Percentiles rank a stretch among this genome's conserved stretches.
These are phyloP conservation scores for Hapsidospora chrysogenum DNA, from an alignment of 495 filamentous ascomycete genomes.

Conservation along the genomic window DNA sequence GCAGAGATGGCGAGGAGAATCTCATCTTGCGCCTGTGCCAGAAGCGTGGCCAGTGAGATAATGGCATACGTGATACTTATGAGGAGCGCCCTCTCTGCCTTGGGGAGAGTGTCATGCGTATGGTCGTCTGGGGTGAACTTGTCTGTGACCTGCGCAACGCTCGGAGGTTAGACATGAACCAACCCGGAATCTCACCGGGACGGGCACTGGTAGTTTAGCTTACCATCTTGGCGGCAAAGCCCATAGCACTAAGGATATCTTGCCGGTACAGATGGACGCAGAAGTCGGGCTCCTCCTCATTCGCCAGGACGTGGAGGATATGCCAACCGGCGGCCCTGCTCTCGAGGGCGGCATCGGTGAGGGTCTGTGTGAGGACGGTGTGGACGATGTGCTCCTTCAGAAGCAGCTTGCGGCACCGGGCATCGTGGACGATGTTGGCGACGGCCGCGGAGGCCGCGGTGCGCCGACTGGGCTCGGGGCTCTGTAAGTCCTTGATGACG, in stretches of 20 bases:
- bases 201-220: neutral
- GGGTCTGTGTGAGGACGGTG: conserved; percentile 39
- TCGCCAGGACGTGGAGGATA: conserved; percentile 37
- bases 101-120: conserved; percentile 20
- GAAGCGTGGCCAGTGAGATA: conserved; percentile 21
- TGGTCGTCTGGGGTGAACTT: conserved; percentile 24
- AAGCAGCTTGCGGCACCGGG: conserved; percentile 38
- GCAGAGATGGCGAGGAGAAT: conserved; percentile 31
- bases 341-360: conserved; percentile 39
- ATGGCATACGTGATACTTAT: conserved; percentile 33
- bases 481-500: conserved; percentile 36
- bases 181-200: neutral
- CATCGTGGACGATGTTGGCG: conserved; percentile 40
- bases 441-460: conserved; percentile 35
- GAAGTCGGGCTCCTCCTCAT: conserved; percentile 43
- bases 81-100: conserved; percentile 28
- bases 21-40: conserved; percentile 36
- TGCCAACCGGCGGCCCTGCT: conserved; percentile 42
- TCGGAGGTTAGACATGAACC: too few species aligned
- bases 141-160: conserved; percentile 22
- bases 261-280: conserved; percentile 42
- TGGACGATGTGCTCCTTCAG: conserved; percentile 43
- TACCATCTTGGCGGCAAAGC: conserved; percentile 21
- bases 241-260: conserved; percentile 37
- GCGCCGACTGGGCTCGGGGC: conserved; percentile 33